These are phyloP conservation scores for Beverwykella pulmonaria DNA, from an alignment of 495 filamentous ascomycete species.

Conservation along the genomic window DNA sequence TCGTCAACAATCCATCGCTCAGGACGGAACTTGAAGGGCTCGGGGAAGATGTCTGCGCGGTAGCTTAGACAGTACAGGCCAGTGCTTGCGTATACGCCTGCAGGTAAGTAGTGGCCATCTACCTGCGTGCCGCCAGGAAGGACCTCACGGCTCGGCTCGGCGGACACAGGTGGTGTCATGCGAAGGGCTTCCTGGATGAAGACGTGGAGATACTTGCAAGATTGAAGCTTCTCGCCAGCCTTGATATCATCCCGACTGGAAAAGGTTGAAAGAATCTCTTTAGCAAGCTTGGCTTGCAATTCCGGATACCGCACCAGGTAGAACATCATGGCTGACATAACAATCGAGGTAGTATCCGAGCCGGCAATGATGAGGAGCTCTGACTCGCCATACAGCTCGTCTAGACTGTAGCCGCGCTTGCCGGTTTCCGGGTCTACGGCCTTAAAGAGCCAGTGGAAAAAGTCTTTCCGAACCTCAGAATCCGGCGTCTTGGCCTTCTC, in stretches of 20 bases:
- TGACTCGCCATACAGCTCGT: conserved; percentile 6
- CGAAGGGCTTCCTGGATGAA: conserved; percentile 20
- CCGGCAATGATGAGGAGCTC: conserved; percentile 10
- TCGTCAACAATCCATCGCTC: conserved; percentile 23
- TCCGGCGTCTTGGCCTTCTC: conserved; percentile 4
- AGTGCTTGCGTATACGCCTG: not conserved
- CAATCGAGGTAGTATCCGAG: conserved; percentile 21
- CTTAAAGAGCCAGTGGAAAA: conserved; percentile 13
- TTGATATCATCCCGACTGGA: conserved; percentile 10
- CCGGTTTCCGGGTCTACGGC: conserved; percentile 17
- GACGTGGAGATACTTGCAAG: conserved; percentile 10
- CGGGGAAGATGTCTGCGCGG: conserved; percentile 9
- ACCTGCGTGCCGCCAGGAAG: conserved; percentile 5
- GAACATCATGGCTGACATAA: conserved; percentile 11
- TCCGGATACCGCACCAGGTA: conserved; percentile 7
- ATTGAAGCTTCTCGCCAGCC: conserved; percentile 1
- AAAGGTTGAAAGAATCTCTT: conserved; percentile 14
- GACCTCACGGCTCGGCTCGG: conserved; percentile 5
- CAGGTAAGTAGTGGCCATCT: conserved; percentile 2
- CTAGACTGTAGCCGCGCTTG: conserved; percentile 5
- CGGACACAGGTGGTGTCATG: conserved; percentile 8
- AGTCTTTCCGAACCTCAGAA: conserved; percentile 1
- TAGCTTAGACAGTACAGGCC: conserved; percentile 9
- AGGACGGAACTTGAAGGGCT: conserved; percentile 14
- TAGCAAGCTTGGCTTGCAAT: not conserved